A percentile compares a stretch with the other conserved stretches of the same genome.
These are phyloP conservation scores for Exophiala bonariae DNA, from an alignment of 2,329 filamentous ascomycete genomes.

Conservation along the genomic window DNA sequence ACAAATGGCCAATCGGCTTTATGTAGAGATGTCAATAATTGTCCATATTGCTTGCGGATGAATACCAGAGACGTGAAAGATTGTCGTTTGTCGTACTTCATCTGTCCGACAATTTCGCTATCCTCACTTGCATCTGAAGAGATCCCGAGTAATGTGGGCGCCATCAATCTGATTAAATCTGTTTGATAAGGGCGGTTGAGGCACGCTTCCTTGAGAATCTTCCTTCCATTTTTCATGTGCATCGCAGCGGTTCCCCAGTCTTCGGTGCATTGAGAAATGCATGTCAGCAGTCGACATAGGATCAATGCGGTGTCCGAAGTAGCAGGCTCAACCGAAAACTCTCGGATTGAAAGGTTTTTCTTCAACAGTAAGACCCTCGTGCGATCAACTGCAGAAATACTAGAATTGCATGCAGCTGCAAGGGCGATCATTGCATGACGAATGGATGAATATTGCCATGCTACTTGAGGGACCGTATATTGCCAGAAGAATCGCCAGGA, in stretches of 20 bases:
- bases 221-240: conserved; percentile 9
- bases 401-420: conserved; percentile 16
- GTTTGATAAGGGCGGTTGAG: not conserved
- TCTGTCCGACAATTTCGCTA: not conserved
- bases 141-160: conserved; percentile 2
- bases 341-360: conserved; percentile 12
- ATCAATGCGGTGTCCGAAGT: conserved; percentile 14
- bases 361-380: conserved; percentile 4
- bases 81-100: not conserved
- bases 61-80: not conserved
- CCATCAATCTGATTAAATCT: conserved; percentile 8
- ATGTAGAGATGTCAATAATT: conserved; percentile 2
- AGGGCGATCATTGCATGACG: conserved; percentile 20
- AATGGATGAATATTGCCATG: conserved; percentile 13
- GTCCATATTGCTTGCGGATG: conserved; percentile 2
- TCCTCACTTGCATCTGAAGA: not conserved
- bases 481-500: conserved; percentile 15
- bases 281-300: conserved; percentile 14
- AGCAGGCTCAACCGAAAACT: conserved; percentile 4
- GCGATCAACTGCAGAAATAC: conserved; percentile 8
- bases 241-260: conserved; percentile 13
- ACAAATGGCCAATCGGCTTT: not conserved
- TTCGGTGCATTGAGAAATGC: conserved; percentile 11
- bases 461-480: conserved; percentile 14
- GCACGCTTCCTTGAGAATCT: conserved; percentile 7